Percentiles rank a stretch among this genome's conserved stretches.
phyloP scores from a whole-genome alignment of 2,329 filamentous ascomycete genomes.

The Coniochaeta ligniaria region DNA sequence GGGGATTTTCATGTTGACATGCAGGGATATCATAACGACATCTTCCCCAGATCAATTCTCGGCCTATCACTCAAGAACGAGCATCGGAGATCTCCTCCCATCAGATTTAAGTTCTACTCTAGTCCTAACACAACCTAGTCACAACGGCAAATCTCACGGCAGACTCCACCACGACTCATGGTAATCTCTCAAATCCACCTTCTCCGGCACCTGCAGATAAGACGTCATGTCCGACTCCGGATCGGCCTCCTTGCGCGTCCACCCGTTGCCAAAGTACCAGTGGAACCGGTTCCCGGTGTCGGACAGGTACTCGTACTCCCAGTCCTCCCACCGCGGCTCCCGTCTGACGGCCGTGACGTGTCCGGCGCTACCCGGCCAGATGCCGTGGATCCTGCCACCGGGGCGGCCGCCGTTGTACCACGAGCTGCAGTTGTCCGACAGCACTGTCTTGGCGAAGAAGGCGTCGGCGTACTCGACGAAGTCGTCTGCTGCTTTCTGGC shows the following conservation, averaged over 20 bases:
- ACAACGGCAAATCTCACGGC: slow-evolving; percentile 14
- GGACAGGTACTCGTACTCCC: slow-evolving; percentile 38
- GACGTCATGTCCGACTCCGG: slow-evolving; percentile 52
- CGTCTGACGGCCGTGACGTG: slow-evolving; percentile 52
- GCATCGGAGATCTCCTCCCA: background rate
- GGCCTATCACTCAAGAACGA: background rate
- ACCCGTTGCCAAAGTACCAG: slow-evolving; percentile 63
- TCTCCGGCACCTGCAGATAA: slow-evolving; percentile 50
- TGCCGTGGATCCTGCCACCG: slow-evolving; percentile 56
- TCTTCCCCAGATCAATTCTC: background rate
- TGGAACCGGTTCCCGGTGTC: slow-evolving; percentile 43
- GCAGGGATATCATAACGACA: background rate
- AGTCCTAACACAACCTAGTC: background rate
- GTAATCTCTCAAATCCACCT: slow-evolving; percentile 52
- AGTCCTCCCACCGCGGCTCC: slow-evolving; percentile 51
- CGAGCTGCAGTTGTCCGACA: slow-evolving; percentile 57
- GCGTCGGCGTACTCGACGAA: slow-evolving; percentile 52
- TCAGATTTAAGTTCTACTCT: background rate
- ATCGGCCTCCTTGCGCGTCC: slow-evolving; percentile 51
- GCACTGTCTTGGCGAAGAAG: slow-evolving; percentile 46
- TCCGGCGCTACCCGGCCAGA: slow-evolving; percentile 63
- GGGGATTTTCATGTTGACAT: background rate
- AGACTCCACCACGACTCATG: slow-evolving; percentile 63
- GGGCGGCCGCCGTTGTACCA: slow-evolving; percentile 65
- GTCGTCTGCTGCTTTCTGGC: slow-evolving; percentile 53